Evolutionary conservation across 768 basidiomycete genomes (phyloP), one percentile per base, ranked within the genome.

Genomic region (Punctularia strigosozonata): DNA sequence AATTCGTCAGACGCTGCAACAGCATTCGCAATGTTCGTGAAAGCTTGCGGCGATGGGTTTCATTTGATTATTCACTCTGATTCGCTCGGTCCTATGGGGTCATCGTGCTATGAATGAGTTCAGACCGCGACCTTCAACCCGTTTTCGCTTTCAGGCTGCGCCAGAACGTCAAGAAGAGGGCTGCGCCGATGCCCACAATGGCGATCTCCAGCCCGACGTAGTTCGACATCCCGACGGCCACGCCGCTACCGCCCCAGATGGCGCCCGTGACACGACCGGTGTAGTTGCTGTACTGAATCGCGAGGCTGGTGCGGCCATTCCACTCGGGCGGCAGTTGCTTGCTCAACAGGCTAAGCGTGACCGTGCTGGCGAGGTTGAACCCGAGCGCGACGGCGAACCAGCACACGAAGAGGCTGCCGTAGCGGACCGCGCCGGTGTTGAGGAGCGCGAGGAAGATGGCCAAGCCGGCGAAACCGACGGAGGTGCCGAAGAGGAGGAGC

Each of bases 321-420:
- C 75, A 81, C 41, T 59, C 55, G 5, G 65, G 62, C 2, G 80
- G 79, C 22, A 82, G 63, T 53, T 79, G 79, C 55, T 84, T 83
- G 44, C 73, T 76, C 20, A 83, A 56, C 40, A 80, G 52, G 41
- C 75, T 76, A 43, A 81, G 59, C 23, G 80, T 81, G 40, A 75
- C 72, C 2, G 77, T 81, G 45, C 69, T 77, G n/a, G 76, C 70
- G 8, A 82, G 60, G 54, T 82, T 82, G 63, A 82, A 83, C 1
- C 81, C 80, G 4, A 81, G 63, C 19, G 81, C 79, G 18, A 81
- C 61, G 28, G 71, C 62, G 59, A 69, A 69, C 75, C 76, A 69
- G 42, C 56, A 59, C 5, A 53, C 50, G 43, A 66, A 67, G 4
- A 79, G 47, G 13, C 64, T 64, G 5, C 62, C 68, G 42, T 73